A percentile compares a stretch with the other conserved stretches of the same genome.
Conservation (phyloP, 2,329 filamentous ascomycete genomes). For the Fusarium xyrophilum region DNA sequence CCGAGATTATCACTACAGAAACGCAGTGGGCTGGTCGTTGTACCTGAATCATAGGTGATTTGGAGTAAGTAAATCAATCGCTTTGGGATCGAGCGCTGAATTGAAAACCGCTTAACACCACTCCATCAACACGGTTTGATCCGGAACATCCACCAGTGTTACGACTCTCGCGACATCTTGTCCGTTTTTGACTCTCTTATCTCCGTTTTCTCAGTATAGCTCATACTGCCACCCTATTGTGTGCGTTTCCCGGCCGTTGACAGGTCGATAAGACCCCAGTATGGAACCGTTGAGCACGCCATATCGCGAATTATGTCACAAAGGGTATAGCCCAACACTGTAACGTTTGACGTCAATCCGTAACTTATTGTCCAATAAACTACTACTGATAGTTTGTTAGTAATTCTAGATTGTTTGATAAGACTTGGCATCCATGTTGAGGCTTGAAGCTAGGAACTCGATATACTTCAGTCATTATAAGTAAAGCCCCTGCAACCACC, state of each 20-base stretch:
- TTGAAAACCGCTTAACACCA: not conserved
- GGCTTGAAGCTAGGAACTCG: fast-evolving
- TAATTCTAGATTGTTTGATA: not conserved
- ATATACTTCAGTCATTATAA: too few relatives aligned
- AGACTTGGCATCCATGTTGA: fast-evolving
- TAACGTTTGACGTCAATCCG: conserved; percentile 6
- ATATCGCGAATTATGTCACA: conserved; percentile 34
- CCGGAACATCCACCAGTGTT: not conserved
- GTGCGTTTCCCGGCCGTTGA: conserved; percentile 11
- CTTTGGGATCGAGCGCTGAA: fast-evolving
- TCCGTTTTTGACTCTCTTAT: not conserved
- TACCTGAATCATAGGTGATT: fast-evolving
- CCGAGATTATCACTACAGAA: fast-evolving
- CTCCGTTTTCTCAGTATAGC: not conserved
- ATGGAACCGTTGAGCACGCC: conserved; percentile 32
- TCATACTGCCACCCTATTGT: conserved; percentile 16
- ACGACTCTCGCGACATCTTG: not conserved
- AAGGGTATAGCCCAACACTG: conserved; percentile 12
- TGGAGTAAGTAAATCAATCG: fast-evolving
- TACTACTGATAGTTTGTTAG: not conserved
- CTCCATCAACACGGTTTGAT: not conserved
- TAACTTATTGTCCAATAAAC: not conserved
- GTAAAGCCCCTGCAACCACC: too few relatives aligned
- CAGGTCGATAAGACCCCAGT: conserved; percentile 4
- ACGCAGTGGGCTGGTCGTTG: fast-evolving